Evolutionary conservation across 2,329 filamentous ascomycete species (phyloP).

Genomic region (Colletotrichum godetiae): DNA sequence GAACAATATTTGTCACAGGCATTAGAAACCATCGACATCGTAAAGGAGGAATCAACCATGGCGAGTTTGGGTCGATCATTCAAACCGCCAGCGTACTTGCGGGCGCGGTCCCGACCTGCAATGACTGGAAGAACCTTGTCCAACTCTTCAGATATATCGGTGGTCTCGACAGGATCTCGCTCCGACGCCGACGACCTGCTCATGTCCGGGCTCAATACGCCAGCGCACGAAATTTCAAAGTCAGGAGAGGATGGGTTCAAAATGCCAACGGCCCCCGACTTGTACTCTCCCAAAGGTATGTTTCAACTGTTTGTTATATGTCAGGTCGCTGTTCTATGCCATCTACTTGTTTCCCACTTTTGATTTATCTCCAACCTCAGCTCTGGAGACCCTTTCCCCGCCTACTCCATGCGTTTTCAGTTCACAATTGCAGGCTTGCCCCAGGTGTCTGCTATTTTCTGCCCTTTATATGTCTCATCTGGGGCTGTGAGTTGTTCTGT

Average conservation of each 20-base stretch:
- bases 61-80: conserved; percentile 61
- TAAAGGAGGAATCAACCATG: conserved; percentile 48
- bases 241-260: conserved; percentile 11
- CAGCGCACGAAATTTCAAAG: conserved; percentile 29
- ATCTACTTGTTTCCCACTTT: not conserved
- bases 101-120: conserved; percentile 52
- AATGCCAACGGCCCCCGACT: conserved; percentile 1
- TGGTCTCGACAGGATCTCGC: conserved; percentile 45
- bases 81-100: conserved; percentile 58
- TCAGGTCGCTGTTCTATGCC: not conserved
- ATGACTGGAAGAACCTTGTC: conserved; percentile 58
- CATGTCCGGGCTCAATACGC: conserved; percentile 47
- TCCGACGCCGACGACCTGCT: conserved; percentile 45
- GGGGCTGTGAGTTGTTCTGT: not conserved
- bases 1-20: not conserved
- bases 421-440: not conserved
- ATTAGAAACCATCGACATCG: not conserved
- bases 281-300: conserved; percentile 21
- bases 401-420: not conserved
- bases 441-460: not conserved
- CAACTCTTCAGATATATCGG: conserved; percentile 59
- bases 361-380: conserved; percentile 1
- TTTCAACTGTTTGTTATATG: not conserved
- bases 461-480: not conserved
- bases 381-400: not conserved